phyloP scores from a whole-genome alignment of 257 asterid genomes.

The Gardenia jasminoides region DNA sequence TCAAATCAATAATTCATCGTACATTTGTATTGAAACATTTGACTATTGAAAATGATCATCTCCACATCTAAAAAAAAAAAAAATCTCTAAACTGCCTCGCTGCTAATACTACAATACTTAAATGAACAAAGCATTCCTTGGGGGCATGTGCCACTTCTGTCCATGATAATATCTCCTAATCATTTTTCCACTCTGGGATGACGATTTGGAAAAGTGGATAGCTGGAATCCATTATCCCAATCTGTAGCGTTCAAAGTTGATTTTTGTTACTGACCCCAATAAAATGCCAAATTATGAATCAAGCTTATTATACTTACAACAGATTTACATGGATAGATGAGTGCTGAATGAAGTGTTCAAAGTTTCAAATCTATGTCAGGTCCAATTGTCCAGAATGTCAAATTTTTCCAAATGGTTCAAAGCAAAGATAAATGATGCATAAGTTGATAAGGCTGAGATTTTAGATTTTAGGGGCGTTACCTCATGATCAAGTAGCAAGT shows the following conservation, averaged over 20 bases:
- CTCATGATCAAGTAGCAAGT: slow-evolving; percentile 93
- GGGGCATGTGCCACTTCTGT: neutral
- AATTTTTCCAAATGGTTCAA: neutral
- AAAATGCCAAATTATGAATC: neutral
- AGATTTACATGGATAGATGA: neutral
- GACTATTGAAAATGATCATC: neutral
- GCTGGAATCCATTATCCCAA: no score
- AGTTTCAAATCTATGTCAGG: neutral
- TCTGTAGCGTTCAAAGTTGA: neutral
- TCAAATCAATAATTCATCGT: neutral
- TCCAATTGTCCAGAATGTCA: neutral
- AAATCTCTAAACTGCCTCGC: neutral
- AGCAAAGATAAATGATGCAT: neutral
- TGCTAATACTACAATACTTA: neutral
- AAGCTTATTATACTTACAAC: neutral
- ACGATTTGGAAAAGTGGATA: neutral
- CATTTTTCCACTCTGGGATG: neutral
- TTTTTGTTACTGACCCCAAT: neutral
- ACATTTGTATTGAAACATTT: neutral
- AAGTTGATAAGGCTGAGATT: neutral
- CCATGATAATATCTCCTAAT: neutral
- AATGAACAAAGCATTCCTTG: neutral
- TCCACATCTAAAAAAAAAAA: neutral
- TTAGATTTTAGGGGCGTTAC: slow-evolving; percentile 35
- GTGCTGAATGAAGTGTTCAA: no score